Base-by-base conservation (phyloP, 2,329 filamentous ascomycete genomes). In the Pezicula neosporulosa region DNA sequence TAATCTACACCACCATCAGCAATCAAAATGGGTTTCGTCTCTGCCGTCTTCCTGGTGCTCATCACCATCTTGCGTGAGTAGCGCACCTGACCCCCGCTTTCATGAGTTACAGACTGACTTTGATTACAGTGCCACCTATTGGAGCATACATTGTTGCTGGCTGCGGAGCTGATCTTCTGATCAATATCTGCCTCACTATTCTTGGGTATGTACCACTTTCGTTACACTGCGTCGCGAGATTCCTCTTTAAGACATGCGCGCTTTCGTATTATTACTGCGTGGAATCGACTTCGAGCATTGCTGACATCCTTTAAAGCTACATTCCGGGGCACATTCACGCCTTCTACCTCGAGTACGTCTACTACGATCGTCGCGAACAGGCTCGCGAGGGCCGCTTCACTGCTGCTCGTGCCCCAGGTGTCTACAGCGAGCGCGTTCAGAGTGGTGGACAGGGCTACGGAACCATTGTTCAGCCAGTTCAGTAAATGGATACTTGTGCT, bases 361-460 rank as follows among this genome's bases (percentile, higher is more conserved):
- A 92, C 73, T 93, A 86, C 68, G 82, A 89, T 62, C 86, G 86
- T 37, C 79, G 77, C 48, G 84, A 89, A 60, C 80, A 85, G 65
- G 77, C 78, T 2, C 71, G 76, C 43, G 72, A 79, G 33, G 87
- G 87, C 5, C 73, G 76, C 10, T 76, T 77, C 53, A 72, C 77
- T 18, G 72, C 75, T 4, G 63, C 70, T 8, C 77, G 75, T 2
- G 86, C 86, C 1, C 83, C 87, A 0, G 86, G 86, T 27, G 80
- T 92, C 16, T 92, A 86, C 67, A 88, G 83, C 60, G 78, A 87
- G 35, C 80, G 81, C 35, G 81, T 92, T n/a, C 85, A 90, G 71
- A 82, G 74, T 4, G 87, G 86, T n/a, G 85, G 85, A 57, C 77
- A 83, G 46, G 81, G 83, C 56, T 89, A 83, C 61, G 78, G 79